phyloP scores from a whole-genome alignment of 2,329 filamentous ascomycete species.

The Bipolaris bicolor region DNA sequence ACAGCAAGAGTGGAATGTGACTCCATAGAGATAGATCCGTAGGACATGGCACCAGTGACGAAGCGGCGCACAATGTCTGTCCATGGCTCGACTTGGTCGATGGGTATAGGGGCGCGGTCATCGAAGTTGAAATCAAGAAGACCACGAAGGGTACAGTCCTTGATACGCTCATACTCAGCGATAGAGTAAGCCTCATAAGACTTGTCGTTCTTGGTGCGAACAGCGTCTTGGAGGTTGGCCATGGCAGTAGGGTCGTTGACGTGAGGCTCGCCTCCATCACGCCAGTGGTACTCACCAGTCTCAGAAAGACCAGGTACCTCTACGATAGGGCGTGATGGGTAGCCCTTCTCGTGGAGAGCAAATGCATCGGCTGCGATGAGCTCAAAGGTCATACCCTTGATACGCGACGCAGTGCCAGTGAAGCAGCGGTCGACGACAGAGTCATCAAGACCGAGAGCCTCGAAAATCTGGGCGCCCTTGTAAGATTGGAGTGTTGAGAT shows the following conservation, averaged over 20 bases:
- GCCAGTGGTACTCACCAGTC: conserved; percentile 98
- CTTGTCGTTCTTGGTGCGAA: conserved; percentile 96
- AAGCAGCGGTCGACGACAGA: conserved; percentile 93
- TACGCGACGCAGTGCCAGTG: conserved; percentile 89
- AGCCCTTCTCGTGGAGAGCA: conserved; percentile 92
- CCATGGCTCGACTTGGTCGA: conserved; percentile 97
- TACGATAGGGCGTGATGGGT: conserved; percentile 78
- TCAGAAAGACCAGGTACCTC: conserved; percentile 82
- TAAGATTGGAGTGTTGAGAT: conserved; percentile 96
- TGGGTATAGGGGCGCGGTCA: conserved; percentile 80
- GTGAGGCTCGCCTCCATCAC: conserved; percentile 92
- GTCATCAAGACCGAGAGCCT: conserved; percentile 92
- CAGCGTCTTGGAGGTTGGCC: conserved; percentile 95
- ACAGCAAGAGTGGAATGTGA: conserved; percentile 94
- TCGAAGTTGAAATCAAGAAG: conserved; percentile 97
- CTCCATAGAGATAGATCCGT: conserved; percentile 98
- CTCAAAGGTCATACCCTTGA: conserved; percentile 92
- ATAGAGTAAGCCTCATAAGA: conserved; percentile 96
- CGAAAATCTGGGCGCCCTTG: conserved; percentile 98
- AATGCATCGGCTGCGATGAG: conserved; percentile 93
- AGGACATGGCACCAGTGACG: conserved; percentile 97
- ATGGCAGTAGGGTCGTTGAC: conserved; percentile 94
- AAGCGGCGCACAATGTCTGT: conserved; percentile 96
- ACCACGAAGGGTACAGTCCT: conserved; percentile 91
- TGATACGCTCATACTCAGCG: conserved; percentile 94